A percentile compares a stretch with the other conserved stretches of the same genome.
Conservation (phyloP, 495 filamentous ascomycete genomes). For the Daldinia childiae region DNA sequence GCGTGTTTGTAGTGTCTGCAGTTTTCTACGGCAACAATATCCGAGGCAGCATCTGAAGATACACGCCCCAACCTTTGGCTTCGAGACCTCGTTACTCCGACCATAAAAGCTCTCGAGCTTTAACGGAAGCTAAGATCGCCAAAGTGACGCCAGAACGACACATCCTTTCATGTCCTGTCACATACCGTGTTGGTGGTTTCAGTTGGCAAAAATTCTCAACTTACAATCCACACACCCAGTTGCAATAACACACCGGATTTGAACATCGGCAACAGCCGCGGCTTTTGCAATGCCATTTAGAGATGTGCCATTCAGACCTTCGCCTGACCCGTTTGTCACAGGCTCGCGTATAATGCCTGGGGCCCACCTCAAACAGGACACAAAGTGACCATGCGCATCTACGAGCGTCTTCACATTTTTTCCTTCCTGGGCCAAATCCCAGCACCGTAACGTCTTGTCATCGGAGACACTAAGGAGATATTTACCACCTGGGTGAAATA, state of each 20-base stretch:
- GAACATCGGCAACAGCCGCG: slow-evolving; percentile 54
- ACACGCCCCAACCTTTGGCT: neutral
- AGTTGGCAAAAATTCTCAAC: slow-evolving; percentile 69
- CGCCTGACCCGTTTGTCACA: slow-evolving; percentile 50
- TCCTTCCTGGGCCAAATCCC: slow-evolving; percentile 92
- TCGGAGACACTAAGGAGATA: slow-evolving; percentile 87
- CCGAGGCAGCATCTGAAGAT: neutral
- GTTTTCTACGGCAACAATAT: slow-evolving; percentile 8
- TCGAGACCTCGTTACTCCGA: neutral
- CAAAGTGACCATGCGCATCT: slow-evolving; percentile 86
- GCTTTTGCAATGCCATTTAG: slow-evolving; percentile 58
- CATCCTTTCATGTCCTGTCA: slow-evolving; percentile 8
- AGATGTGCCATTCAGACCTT: slow-evolving; percentile 61
- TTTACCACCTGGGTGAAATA: slow-evolving; percentile 94
- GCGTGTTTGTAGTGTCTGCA: neutral
- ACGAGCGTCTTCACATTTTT: slow-evolving; percentile 84
- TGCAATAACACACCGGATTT: slow-evolving; percentile 69
- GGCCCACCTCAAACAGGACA: slow-evolving; percentile 92
- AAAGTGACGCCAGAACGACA: neutral
- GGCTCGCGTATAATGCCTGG: slow-evolving; percentile 63
- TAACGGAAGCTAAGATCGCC: neutral
- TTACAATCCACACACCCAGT: slow-evolving; percentile 71
- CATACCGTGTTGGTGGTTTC: slow-evolving; percentile 17
- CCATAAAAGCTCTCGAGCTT: neutral
- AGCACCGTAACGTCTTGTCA: slow-evolving; percentile 93